Evolutionary conservation across 192 early-diverging fungal genomes (phyloP), one percentile per base, ranked within the genome.

Genomic region (Dissophora globulifera): DNA sequence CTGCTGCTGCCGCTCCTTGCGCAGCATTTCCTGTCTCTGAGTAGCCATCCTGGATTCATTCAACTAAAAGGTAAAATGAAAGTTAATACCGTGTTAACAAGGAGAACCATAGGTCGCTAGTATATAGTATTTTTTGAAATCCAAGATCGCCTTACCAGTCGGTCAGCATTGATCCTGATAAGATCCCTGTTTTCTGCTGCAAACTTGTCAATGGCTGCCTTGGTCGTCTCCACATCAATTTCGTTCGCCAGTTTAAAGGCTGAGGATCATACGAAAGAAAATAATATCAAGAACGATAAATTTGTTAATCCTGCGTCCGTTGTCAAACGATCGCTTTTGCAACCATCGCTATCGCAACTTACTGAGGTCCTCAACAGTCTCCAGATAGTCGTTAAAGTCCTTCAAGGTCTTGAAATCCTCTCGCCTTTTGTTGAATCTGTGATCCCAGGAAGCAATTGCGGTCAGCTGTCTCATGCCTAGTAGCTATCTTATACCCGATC

Each of bases 371-470:
- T 97, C 95, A 0, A 96, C 89, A 67, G 91, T 92, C 68, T 98
- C 97, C 38, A 97, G 59, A 61, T 95, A 97, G 67, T 96, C 92
- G 79, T 98, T 95, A 69, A 93, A 98, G 32, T 81, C 82, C 53
- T 84, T 83, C 30, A 92, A 62, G 4, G 76, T 84, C 17, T 85
- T 83, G 69, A 97, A 98, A 74, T 97, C 95, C 62, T 94, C 93
- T 26, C 84, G 85, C n/a, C 95, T 82, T 80, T 96, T 95, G 78
- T 98, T 98, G 72, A 93, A 96, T 52, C 86, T 90, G 53, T 16
- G 42, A 19, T 27, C 16, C 33, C 12, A 15, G 29, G 15, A 20
- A 30, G 22, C 38, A 8, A 56, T 29, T 2, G 25, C 22, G 23
- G 43, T 4, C 29, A 45, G 8, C 26, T 30, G 29, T 47, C 17